phyloP scores from a whole-genome alignment of 306 rosid species.

The Hippophae rhamnoides region DNA sequence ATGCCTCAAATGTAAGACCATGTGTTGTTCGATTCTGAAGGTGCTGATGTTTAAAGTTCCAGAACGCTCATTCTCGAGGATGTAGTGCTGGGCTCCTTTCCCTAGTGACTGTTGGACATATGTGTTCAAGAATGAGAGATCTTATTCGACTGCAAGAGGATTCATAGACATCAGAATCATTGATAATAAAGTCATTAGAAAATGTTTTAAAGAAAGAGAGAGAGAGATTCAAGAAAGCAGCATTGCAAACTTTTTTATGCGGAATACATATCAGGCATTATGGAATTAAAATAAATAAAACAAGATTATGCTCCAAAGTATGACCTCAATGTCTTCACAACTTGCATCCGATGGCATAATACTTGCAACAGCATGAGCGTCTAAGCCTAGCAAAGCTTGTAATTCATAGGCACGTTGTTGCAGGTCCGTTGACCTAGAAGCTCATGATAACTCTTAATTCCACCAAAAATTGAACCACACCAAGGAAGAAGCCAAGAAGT shows the following conservation, averaged over 20 bases:
- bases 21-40: slow-evolving; percentile 46
- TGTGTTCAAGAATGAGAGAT: slow-evolving; percentile 54
- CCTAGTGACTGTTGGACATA: slow-evolving; percentile 54
- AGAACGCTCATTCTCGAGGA: slow-evolving; percentile 54
- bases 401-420: slow-evolving; percentile 93
- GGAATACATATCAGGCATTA: too few species aligned
- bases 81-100: slow-evolving; percentile 72
- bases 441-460: slow-evolving; percentile 50
- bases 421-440: slow-evolving; percentile 82
- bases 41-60: slow-evolving; percentile 34
- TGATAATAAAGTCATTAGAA: background rate
- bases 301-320: slow-evolving; percentile 10
- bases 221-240: background rate
- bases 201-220: background rate
- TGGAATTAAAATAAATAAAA: background rate
- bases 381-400: slow-evolving; percentile 54
- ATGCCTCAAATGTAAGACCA: slow-evolving; percentile 74
- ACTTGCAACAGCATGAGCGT: slow-evolving; percentile 40
- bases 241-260: too few species aligned
- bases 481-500: too few species aligned
- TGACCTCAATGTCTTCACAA: slow-evolving; percentile 77
- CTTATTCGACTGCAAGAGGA: slow-evolving; percentile 48
- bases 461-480: slow-evolving; percentile 41
- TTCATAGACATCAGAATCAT: slow-evolving; percentile 1
- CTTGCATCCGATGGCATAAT: slow-evolving; percentile 70